Percentiles rank a stretch among this genome's conserved stretches.
Evolutionary conservation across 768 basidiomycete genomes (phyloP).

Genomic region (Psilocybe sp.): DNA sequence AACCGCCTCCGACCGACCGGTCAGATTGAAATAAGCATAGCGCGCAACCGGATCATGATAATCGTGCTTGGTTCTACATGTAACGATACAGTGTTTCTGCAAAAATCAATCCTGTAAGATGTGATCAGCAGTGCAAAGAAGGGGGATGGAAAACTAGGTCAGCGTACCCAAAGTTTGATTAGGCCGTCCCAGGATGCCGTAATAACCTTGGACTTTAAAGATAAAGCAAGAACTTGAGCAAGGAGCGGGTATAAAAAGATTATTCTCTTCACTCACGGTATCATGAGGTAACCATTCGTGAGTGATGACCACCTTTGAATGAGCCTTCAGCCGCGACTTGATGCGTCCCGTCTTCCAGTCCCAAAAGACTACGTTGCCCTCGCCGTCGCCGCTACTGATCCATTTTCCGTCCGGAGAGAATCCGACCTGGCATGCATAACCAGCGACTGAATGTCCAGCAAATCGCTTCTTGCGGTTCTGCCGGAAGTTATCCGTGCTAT

Average conservation of each 20-base stretch:
- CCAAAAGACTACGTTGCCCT: conserved; percentile 97
- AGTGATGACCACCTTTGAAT: conserved; percentile 94
- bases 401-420: conserved; percentile 99
- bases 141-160: conserved; percentile 1
- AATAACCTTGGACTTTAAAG: conserved; percentile 84
- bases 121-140: conserved; percentile 9
- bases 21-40: conserved; percentile 7
- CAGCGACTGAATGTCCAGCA: conserved; percentile 94
- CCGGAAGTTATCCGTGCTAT: conserved; percentile 96
- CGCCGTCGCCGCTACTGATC: conserved; percentile 95
- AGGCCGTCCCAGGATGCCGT: conserved; percentile 98
- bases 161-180: conserved; percentile 93
- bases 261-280: conserved; percentile 56
- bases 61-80: conserved; percentile 16
- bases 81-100: conserved; percentile 17
- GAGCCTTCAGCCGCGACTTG: conserved; percentile 84
- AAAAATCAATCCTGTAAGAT: conserved; percentile 36
- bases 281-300: conserved; percentile 99
- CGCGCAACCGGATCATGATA: conserved; percentile 16
- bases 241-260: conserved; percentile 50
- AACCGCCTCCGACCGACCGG: background rate
- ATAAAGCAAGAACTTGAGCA: conserved; percentile 9
- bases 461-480: conserved; percentile 99
- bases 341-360: conserved; percentile 99
- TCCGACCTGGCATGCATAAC: conserved; percentile 95